Evolutionary conservation across 1,139 yeast genomes (phyloP).

Genomic region (Wickerhamomyces sp.): DNA sequence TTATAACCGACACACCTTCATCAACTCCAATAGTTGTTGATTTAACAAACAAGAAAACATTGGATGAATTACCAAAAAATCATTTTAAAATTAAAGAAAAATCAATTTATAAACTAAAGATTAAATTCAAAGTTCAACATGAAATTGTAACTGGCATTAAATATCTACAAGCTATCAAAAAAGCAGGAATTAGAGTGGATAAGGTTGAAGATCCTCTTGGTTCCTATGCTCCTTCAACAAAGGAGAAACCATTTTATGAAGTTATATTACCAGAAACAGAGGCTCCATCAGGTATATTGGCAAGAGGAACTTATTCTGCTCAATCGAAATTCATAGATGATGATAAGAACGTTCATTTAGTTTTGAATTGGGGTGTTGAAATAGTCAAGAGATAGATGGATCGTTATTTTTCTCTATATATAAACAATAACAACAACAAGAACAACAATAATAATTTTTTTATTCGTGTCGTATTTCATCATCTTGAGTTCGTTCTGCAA

Average conservation of each 20-base stretch:
- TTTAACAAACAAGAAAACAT: conserved; percentile 48
- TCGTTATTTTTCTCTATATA: too few species aligned
- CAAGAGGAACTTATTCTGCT: conserved; percentile 83
- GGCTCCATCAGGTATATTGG: conserved; percentile 87
- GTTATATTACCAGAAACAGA: conserved; percentile 78
- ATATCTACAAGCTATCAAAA: conserved; percentile 79
- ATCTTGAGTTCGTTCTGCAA: too few species aligned
- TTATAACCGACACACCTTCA: conserved; percentile 63
- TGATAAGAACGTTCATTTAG: conserved; percentile 70
- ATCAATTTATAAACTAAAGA: conserved; percentile 64
- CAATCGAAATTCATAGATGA: conserved; percentile 83
- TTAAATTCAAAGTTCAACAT: conserved; percentile 82
- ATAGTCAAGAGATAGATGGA: conserved; percentile 54
- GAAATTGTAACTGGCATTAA: conserved; percentile 88
- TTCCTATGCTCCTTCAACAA: conserved; percentile 86
- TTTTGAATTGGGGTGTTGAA: conserved; percentile 82
- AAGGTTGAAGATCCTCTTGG: conserved; percentile 87
- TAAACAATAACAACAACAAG: too few species aligned
- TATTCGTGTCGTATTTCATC: too few species aligned
- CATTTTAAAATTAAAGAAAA: conserved; percentile 75
- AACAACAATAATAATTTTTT: too few species aligned
- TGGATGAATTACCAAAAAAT: conserved; percentile 48
- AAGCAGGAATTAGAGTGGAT: conserved; percentile 84
- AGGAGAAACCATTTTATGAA: conserved; percentile 75
- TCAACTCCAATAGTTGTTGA: conserved; percentile 60